Conservation (phyloP, 176 grass and related monocot species). For the Oryza nivara region DNA sequence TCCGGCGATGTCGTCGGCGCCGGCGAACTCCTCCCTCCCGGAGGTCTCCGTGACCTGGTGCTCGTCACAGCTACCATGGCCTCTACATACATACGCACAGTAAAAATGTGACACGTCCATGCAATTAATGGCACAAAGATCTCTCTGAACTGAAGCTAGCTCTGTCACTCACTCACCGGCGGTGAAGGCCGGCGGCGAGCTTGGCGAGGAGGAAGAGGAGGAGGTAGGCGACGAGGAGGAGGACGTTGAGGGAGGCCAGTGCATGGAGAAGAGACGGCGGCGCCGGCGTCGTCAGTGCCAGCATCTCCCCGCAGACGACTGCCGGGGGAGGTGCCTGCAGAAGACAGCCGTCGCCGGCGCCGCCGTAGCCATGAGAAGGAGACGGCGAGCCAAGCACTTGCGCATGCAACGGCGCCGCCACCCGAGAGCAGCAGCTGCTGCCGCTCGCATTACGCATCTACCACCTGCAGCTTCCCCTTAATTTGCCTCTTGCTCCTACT, state of each 20-base stretch:
- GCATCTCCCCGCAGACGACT: not conserved
- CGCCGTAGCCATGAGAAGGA: slow-evolving; percentile 54
- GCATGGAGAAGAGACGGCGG: slow-evolving; percentile 52
- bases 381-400: slow-evolving; percentile 45
- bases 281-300: slow-evolving; percentile 19
- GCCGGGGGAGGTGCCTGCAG: not conserved
- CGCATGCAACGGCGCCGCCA: slow-evolving; percentile 24
- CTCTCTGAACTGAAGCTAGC: slow-evolving; percentile 4
- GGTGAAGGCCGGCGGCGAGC: slow-evolving; percentile 48
- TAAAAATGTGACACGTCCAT: not conserved
- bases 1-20: not conserved
- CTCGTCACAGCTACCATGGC: not conserved
- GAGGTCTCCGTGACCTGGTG: not conserved
- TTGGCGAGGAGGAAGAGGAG: slow-evolving; percentile 69
- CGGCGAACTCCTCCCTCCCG: not conserved
- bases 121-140: not conserved
- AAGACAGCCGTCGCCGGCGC: not conserved
- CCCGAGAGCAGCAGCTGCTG: slow-evolving; percentile 17
- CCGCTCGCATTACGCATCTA: slow-evolving; percentile 63
- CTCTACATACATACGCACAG: not conserved
- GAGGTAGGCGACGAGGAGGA: slow-evolving; percentile 66
- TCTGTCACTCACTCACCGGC: not conserved
- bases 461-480: not conserved
- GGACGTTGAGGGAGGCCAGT: slow-evolving; percentile 41
- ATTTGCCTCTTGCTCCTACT: not conserved